Evolutionary conservation across 305 asterid genomes (phyloP).

Genomic region (Fraxinus nigra): DNA sequence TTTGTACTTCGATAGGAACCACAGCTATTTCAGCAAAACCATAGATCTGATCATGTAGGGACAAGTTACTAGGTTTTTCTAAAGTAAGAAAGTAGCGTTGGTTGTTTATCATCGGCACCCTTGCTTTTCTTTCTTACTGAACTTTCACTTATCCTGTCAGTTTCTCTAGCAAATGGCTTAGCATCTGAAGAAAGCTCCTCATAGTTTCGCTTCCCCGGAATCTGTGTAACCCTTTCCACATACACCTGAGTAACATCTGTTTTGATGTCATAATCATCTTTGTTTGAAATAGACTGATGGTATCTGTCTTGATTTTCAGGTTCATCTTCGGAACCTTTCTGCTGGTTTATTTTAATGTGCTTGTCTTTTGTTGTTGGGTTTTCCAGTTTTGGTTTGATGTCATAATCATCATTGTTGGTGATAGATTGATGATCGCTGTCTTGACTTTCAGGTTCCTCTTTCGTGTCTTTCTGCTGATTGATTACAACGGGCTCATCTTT

Average conservation of each 20-base stretch:
- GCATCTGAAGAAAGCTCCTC: constrained; percentile 32
- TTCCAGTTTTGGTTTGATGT: constrained; percentile 9
- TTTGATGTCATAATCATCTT: constrained; percentile 24
- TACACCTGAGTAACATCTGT: constrained; percentile 8
- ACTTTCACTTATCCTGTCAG: constrained; percentile 21
- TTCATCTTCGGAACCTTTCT: constrained; percentile 43
- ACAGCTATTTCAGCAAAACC: constrained; percentile 1
- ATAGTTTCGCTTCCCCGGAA: constrained; percentile 37
- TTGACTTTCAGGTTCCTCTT: constrained; percentile 38
- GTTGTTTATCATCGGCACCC: constrained; percentile 52
- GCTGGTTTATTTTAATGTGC: constrained; percentile 11
- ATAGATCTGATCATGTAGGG: background rate
- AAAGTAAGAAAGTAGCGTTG: constrained; percentile 70
- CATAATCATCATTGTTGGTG: background rate
- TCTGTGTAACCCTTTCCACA: constrained; percentile 15
- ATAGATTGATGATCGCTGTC: background rate
- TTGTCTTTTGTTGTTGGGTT: constrained; percentile 12
- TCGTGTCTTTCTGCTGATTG: constrained; percentile 28
- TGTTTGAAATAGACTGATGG: constrained; percentile 8
- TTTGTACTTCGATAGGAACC: background rate
- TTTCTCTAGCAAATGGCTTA: constrained; percentile 29
- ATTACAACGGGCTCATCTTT: constrained; percentile 35
- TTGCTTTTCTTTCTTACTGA: constrained; percentile 50
- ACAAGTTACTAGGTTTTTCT: constrained; percentile 42
- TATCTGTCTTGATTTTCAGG: constrained; percentile 24